Evolutionary conservation across 495 filamentous ascomycete genomes (phyloP), one percentile per base, ranked within the genome.

Genomic region (Xeromyces bisporus): DNA sequence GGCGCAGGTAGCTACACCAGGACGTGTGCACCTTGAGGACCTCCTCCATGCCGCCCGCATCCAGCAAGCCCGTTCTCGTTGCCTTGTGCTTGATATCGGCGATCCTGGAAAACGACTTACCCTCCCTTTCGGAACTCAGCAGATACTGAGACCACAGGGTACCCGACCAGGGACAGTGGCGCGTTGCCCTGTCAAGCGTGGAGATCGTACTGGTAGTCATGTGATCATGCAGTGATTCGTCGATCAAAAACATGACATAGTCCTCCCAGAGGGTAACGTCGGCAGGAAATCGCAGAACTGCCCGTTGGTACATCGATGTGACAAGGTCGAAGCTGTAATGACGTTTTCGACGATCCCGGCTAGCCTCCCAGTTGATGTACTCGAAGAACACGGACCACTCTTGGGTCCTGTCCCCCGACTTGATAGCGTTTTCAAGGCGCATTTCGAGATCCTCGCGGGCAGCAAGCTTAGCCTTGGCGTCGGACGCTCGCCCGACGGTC

Each of bases 121-220:
- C 67, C 32, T 77, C 76, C 18, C 73, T 69, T 56, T 94, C 89
- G 7, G 80, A 73, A 12, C 71, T 77, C 29, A 94, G 53, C 11
- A 97, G 72, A 36, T 84, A 83, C 38, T 84, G 73, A 3, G 86
- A 77, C 89, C 89, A 97, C 7, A 96, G 61, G 13, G 71, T 65
- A 13, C 89, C 86, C 10, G 81, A 91, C 80, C 83, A 92, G 2
- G 89, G 87, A 36, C 85, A 86, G 50, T 93, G 85, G 10, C 75
- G 67, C 2, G 80, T 86, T 10, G 80, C 83, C 31, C 82, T 67
- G 40, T 85, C 73, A 1, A 83, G 49, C 3, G 80, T 56, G 58
- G 67, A 33, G 44, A 62, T 47, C 33, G 57, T 44, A 27, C 54
- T 44, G 3, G 53, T 57, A 31, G 56, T 53, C 17, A 31, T 36